A percentile compares a stretch with the other conserved stretches of the same genome.
Evolutionary conservation across 192 early-diverging fungal species (phyloP).

Genomic region (Geranomyces variabilis): DNA sequence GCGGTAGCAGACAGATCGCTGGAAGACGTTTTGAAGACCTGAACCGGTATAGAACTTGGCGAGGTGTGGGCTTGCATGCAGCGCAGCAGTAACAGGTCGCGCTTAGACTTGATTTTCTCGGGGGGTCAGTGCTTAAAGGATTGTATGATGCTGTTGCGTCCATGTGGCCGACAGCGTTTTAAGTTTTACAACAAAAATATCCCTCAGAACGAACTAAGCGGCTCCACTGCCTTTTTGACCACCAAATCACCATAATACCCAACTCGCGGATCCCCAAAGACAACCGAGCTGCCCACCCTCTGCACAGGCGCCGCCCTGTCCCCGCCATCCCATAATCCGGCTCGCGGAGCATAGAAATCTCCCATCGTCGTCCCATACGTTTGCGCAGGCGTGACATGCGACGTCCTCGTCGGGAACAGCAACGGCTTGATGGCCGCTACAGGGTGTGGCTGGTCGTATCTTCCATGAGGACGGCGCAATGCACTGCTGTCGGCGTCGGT

Average conservation of each 20-base stretch:
- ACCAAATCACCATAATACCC: conserved; percentile 15
- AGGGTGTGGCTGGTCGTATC: conserved; percentile 16
- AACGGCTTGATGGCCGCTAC: conserved; percentile 4
- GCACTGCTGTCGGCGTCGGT: not conserved
- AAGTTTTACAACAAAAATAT: too few relatives aligned
- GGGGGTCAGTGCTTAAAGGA: too few relatives aligned
- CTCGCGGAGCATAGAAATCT: conserved; percentile 21
- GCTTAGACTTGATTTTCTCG: too few relatives aligned
- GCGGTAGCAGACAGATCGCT: too few relatives aligned
- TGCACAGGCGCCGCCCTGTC: not conserved
- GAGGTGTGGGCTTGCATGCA: too few relatives aligned
- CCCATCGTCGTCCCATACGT: conserved; percentile 37
- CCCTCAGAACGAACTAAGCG: not conserved
- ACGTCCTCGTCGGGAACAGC: conserved; percentile 35
- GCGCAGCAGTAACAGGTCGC: too few relatives aligned
- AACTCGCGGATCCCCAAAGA: conserved; percentile 28
- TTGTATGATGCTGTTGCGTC: too few relatives aligned
- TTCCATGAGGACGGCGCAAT: conserved; percentile 1
- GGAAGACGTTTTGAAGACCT: too few relatives aligned
- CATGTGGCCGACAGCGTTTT: too few relatives aligned
- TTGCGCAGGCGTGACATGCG: not conserved
- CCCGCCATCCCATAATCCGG: conserved; percentile 14
- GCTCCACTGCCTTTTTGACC: not conserved
- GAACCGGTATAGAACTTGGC: too few relatives aligned
- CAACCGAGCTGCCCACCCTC: conserved; percentile 3